phyloP scores from a whole-genome alignment of 202 grass and related monocot species.

The Saccharum hybrid region DNA sequence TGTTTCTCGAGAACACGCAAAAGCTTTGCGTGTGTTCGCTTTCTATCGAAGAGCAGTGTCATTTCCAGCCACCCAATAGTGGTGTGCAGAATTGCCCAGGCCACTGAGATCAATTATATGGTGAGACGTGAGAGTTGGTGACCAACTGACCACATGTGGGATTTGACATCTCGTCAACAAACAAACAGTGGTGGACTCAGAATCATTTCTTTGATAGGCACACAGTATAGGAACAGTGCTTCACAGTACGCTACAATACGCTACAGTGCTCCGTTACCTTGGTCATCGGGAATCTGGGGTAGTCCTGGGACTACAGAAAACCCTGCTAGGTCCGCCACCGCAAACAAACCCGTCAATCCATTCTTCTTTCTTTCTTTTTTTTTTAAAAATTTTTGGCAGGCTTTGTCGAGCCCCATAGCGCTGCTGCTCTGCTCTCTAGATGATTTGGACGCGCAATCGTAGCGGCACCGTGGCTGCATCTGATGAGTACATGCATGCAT shows the following conservation, averaged over 20 bases:
- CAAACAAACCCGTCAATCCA: no score
- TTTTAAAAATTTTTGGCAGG: not conserved
- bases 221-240: no score
- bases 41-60: not conserved
- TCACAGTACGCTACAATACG: no score
- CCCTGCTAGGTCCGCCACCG: no score
- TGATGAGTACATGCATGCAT: not conserved
- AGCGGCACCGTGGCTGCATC: not conserved
- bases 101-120: constrained; percentile 17
- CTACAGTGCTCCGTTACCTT: no score
- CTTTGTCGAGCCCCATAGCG: constrained; percentile 29
- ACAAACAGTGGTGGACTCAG: no score
- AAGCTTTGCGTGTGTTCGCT: not conserved
- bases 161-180: not conserved
- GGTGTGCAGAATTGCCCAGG: not conserved
- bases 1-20: constrained; percentile 4
- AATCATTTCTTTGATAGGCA: no score
- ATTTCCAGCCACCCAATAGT: not conserved
- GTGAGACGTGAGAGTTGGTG: not conserved
- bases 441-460: constrained; percentile 50
- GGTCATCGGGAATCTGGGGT: no score
- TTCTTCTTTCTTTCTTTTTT: not conserved
- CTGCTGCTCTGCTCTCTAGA: not conserved
- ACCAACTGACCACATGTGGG: not conserved
- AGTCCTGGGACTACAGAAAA: no score